These are phyloP conservation scores for Morella rubra DNA, from an alignment of 306 rosid species.

Conservation along the genomic window DNA sequence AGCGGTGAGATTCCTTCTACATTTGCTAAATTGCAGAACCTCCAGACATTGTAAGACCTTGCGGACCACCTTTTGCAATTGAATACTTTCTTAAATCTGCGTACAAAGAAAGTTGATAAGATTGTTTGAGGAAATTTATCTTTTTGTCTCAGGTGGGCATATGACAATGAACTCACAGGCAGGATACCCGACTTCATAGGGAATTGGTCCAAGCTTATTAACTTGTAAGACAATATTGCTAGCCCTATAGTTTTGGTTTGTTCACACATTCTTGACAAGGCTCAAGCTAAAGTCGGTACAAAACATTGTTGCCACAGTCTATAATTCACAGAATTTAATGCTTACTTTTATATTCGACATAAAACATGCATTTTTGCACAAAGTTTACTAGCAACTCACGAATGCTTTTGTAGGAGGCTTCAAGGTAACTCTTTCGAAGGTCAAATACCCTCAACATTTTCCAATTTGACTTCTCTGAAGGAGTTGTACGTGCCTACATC, in stretches of 20 bases:
- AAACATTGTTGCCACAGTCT: not conserved
- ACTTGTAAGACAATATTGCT: too few species aligned
- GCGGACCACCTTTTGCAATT: not conserved
- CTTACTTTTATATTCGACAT: not conserved
- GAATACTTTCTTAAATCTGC: not conserved
- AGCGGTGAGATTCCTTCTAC: constrained; percentile 78
- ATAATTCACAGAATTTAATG: not conserved
- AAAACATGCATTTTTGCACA: constrained; percentile 6
- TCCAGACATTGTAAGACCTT: constrained; percentile 58
- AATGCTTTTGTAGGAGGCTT: constrained; percentile 54
- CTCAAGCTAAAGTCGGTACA: too few species aligned
- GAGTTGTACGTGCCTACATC: constrained; percentile 58
- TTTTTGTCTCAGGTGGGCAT: constrained; percentile 62
- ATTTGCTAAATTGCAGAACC: constrained; percentile 52
- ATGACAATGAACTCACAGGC: constrained; percentile 59
- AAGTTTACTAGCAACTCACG: not conserved
- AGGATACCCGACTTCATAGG: constrained; percentile 76
- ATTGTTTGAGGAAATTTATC: constrained; percentile 1
- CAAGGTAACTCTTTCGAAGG: constrained; percentile 82
- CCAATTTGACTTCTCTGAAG: constrained; percentile 60
- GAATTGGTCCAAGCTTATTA: constrained; percentile 66
- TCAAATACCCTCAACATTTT: constrained; percentile 62
- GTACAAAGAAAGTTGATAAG: not conserved
- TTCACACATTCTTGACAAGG: not conserved
- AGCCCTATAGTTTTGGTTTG: too few species aligned